Conservation (phyloP, 345 rosid genomes). For the Noccaea bulbosa region DNA sequence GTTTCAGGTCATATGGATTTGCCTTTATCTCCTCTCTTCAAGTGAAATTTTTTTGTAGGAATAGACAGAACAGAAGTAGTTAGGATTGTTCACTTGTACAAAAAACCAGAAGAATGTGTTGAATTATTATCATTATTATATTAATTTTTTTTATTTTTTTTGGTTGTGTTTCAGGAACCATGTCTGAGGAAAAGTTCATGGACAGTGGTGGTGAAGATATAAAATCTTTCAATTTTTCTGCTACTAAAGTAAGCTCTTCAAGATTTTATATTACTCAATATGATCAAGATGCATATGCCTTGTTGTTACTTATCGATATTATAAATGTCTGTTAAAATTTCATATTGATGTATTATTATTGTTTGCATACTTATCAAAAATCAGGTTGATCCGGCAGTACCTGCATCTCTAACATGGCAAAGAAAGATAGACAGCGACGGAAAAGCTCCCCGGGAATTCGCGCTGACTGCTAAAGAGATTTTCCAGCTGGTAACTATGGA, state of each 20-base stretch:
- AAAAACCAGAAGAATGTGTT: background rate
- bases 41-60: background rate
- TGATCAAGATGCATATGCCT: background rate
- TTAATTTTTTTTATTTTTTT: background rate
- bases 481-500: constrained; percentile 58
- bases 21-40: background rate
- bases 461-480: constrained; percentile 56
- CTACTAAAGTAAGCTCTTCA: constrained; percentile 45
- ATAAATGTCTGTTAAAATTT: too few relatives aligned
- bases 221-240: constrained; percentile 32
- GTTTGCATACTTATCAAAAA: background rate
- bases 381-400: constrained; percentile 63
- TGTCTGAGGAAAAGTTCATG: constrained; percentile 41
- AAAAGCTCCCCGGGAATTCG: constrained; percentile 49
- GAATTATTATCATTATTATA: background rate
- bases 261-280: background rate
- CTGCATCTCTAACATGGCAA: constrained; percentile 67
- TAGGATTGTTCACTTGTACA: constrained; percentile 21
- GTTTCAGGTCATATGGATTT: too few relatives aligned
- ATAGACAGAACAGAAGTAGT: background rate
- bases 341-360: background rate
- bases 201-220: constrained; percentile 49
- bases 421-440: constrained; percentile 52
- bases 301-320: too few relatives aligned
- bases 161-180: constrained; percentile 44